Percentiles rank a stretch among this genome's conserved stretches.
Conservation (phyloP, 306 rosid species). For the Hylodesmum podocarpum region DNA sequence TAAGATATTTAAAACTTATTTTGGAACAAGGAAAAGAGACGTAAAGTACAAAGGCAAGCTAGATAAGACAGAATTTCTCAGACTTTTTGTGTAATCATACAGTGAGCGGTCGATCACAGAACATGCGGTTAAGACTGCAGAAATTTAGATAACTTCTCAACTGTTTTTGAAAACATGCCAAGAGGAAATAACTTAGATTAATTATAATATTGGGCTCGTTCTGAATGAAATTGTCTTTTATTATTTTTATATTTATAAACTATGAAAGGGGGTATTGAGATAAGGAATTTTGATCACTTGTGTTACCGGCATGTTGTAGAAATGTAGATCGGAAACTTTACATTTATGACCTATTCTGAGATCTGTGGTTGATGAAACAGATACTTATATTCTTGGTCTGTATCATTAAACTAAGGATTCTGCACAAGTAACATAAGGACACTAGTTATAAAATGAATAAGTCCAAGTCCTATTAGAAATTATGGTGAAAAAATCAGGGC, state of each 20-base stretch:
- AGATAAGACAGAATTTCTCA: background rate
- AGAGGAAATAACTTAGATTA: background rate
- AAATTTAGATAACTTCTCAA: background rate
- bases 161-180: background rate
- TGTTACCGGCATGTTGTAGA: background rate
- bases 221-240: background rate
- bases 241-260: background rate
- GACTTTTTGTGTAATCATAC: background rate
- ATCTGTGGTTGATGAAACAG: background rate
- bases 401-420: background rate
- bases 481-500: no score
- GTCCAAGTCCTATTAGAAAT: background rate
- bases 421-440: background rate
- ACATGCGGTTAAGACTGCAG: background rate
- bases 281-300: background rate
- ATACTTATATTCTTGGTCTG: background rate
- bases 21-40: background rate
- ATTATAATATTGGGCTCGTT: background rate
- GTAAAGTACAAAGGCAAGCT: background rate
- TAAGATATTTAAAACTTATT: background rate
- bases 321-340: background rate
- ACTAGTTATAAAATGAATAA: background rate
- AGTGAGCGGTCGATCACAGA: background rate
- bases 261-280: background rate
- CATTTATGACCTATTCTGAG: background rate